A percentile compares a stretch with the other conserved stretches of the same genome.
Evolutionary conservation across 805 yeast species (phyloP).

Genomic region (Blastobotrys parvus): DNA sequence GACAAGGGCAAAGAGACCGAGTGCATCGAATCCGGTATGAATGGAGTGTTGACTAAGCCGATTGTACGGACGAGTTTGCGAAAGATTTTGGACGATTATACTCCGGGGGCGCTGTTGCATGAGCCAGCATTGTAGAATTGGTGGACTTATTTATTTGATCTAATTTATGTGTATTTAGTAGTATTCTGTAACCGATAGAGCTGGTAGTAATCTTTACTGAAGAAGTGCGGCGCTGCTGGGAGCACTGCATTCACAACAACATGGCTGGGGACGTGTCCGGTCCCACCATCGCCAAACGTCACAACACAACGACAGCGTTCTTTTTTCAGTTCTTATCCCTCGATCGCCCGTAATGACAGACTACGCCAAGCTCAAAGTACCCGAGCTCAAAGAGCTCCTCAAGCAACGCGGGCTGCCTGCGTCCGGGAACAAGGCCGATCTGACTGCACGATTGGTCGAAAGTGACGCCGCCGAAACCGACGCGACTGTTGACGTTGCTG

Average conservation of each 20-base stretch:
- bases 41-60: constrained; percentile 85
- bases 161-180: too few species aligned
- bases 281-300: too few species aligned
- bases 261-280: too few species aligned
- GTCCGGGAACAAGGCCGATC: constrained; percentile 77
- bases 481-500: not conserved
- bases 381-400: constrained; percentile 73
- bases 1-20: constrained; percentile 75
- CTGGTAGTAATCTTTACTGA: too few species aligned
- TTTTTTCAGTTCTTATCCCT: not conserved
- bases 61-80: constrained; percentile 62
- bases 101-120: not conserved
- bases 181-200: too few species aligned
- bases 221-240: too few species aligned
- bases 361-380: constrained; percentile 37
- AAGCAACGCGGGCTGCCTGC: constrained; percentile 57
- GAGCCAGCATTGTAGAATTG: not conserved
- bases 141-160: too few species aligned
- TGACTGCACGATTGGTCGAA: constrained; percentile 47
- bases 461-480: constrained; percentile 19
- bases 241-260: too few species aligned
- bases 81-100: constrained; percentile 35
- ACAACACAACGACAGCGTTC: too few species aligned
- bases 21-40: constrained; percentile 86
- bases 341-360: constrained; percentile 14